Evolutionary conservation across 345 rosid genomes (phyloP).

Genomic region (Murraya koenigii): DNA sequence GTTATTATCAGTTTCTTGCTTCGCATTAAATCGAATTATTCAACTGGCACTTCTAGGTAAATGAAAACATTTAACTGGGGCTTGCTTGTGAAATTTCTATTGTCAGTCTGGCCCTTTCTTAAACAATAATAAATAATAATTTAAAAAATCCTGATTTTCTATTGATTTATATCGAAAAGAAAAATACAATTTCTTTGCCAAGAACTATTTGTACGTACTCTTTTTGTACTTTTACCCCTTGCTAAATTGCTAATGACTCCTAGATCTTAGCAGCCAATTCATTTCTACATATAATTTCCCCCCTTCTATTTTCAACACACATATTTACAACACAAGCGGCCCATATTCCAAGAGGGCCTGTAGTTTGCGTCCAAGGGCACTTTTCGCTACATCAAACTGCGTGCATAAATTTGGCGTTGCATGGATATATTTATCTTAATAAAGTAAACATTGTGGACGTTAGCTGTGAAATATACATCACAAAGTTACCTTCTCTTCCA

Average conservation of each 20-base stretch:
- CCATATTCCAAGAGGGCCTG: background rate
- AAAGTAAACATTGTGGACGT: background rate
- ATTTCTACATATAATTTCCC: too few relatives aligned
- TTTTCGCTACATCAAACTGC: background rate
- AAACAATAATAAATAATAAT: too few relatives aligned
- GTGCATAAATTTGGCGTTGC: background rate
- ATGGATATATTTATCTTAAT: too few relatives aligned
- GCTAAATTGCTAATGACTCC: too few relatives aligned
- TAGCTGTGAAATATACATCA: background rate
- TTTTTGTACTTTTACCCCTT: background rate
- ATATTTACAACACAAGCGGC: background rate
- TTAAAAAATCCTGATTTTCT: background rate
- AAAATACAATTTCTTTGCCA: background rate
- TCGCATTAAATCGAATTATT: background rate
- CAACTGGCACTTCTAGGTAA: background rate
- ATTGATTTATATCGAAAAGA: background rate
- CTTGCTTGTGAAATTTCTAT: too few relatives aligned
- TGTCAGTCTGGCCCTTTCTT: background rate
- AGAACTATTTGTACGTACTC: background rate
- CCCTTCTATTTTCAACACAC: background rate
- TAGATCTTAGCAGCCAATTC: too few relatives aligned
- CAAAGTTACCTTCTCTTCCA: conserved; percentile 47
- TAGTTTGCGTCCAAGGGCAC: background rate
- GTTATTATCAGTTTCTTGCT: background rate
- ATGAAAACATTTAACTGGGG: too few relatives aligned